Conservation (phyloP, 495 filamentous ascomycete genomes). For the Penicillium dipodomyicola region DNA sequence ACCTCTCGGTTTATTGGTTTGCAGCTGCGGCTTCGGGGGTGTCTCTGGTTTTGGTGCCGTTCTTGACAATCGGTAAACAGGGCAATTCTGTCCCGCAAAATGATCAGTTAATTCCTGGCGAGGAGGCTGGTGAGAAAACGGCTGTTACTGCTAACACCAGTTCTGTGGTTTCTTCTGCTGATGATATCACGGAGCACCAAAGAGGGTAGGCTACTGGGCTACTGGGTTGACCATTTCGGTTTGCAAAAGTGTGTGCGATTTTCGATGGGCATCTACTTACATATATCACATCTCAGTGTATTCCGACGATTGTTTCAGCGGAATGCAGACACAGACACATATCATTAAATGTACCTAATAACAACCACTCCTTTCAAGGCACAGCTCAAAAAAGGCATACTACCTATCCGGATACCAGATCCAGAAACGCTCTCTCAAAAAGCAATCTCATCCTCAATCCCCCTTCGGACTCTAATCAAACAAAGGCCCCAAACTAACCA, state of each 20-base stretch:
- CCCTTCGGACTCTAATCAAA: conserved; percentile 49
- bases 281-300: not conserved
- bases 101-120: not conserved
- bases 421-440: not conserved
- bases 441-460: not conserved
- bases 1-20: conserved; percentile 34
- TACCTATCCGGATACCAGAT: conserved; percentile 1
- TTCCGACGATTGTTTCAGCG: not conserved
- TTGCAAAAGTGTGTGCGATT: not conserved
- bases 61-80: conserved; percentile 33
- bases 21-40: conserved; percentile 28
- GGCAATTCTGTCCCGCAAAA: conserved; percentile 17
- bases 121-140: conserved; percentile 1
- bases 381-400: not conserved
- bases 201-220: not conserved
- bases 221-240: not conserved
- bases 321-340: not conserved
- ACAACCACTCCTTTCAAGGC: not conserved
- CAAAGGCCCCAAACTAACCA: conserved; percentile 65
- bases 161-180: conserved; percentile 1
- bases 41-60: conserved; percentile 32
- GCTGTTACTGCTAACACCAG: not conserved
- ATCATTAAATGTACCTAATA: not conserved
- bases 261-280: not conserved
- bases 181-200: not conserved